A percentile compares a stretch with the other conserved stretches of the same genome.
Evolutionary conservation across 225 moss, liverwort and hornwort species (phyloP).

Genomic region (Pleurozium schreberi): DNA sequence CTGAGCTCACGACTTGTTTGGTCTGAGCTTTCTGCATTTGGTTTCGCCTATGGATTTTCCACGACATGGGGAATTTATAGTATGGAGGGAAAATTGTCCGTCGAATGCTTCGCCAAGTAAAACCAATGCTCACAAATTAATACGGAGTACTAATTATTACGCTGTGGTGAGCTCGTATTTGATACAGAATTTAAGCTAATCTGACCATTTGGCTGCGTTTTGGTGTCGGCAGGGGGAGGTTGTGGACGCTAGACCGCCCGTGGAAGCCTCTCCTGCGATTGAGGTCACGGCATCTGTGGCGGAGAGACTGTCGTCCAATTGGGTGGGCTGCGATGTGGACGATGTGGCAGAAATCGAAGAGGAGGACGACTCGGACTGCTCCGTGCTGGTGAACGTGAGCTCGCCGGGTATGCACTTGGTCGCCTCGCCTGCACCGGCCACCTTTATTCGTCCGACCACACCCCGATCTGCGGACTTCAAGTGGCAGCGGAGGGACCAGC

Average conservation of each 20-base stretch:
- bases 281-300: neutral
- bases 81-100: too few relatives aligned
- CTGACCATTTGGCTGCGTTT: too few relatives aligned
- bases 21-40: too few relatives aligned
- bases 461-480: conserved; percentile 4
- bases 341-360: conserved; percentile 16
- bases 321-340: conserved; percentile 27
- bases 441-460: neutral
- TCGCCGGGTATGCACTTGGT: conserved; percentile 11
- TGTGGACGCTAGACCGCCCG: neutral
- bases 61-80: too few relatives aligned
- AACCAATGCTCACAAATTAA: too few relatives aligned
- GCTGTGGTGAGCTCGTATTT: neutral
- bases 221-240: neutral
- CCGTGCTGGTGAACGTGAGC: conserved; percentile 73
- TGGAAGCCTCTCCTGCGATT: neutral
- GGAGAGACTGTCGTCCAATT: neutral
- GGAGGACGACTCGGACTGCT: conserved; percentile 58
- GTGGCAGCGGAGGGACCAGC: conserved; percentile 38
- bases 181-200: too few relatives aligned
- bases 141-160: fast-evolving
- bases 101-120: too few relatives aligned
- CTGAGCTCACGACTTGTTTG: neutral
- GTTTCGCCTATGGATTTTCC: neutral
- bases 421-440: conserved; percentile 5